Conservation (phyloP, 345 rosid species). For the Corymbia maculata region DNA sequence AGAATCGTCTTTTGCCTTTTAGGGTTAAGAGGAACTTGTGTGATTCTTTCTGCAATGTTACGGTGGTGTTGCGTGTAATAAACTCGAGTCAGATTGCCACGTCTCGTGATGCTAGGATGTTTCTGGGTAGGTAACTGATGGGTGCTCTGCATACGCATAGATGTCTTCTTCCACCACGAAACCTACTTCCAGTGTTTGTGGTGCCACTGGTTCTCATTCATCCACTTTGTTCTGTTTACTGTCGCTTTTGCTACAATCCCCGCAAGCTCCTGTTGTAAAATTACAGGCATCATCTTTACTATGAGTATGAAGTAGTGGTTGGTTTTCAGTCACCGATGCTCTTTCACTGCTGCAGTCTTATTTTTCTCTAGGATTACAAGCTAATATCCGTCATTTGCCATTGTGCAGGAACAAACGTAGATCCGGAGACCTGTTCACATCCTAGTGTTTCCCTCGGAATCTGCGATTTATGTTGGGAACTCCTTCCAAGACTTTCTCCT, state of each 20-base stretch:
- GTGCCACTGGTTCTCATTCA: not conserved
- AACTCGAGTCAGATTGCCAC: not conserved
- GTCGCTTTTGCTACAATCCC: too few relatives aligned
- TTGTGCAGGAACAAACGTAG: conserved; percentile 36
- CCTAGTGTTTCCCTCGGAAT: conserved; percentile 59
- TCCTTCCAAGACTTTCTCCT: not conserved
- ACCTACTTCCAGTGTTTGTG: not conserved
- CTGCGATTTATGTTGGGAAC: conserved; percentile 58
- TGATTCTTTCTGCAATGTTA: not conserved
- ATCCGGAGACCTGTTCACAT: conserved; percentile 39
- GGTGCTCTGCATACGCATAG: not conserved
- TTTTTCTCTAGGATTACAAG: not conserved
- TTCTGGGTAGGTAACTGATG: not conserved
- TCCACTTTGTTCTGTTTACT: too few relatives aligned
- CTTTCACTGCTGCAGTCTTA: not conserved
- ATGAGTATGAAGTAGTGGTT: too few relatives aligned
- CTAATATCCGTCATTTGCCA: not conserved
- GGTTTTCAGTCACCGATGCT: not conserved
- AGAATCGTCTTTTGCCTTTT: not conserved
- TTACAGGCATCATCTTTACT: too few relatives aligned
- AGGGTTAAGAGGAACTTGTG: not conserved
- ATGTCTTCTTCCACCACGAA: too few relatives aligned
- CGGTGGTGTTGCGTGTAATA: not conserved
- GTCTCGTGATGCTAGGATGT: not conserved
- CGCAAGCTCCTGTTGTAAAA: too few relatives aligned